These are phyloP conservation scores for Helianthus tuberosus DNA, from an alignment of 129 eudicot species.

Conservation along the genomic window DNA sequence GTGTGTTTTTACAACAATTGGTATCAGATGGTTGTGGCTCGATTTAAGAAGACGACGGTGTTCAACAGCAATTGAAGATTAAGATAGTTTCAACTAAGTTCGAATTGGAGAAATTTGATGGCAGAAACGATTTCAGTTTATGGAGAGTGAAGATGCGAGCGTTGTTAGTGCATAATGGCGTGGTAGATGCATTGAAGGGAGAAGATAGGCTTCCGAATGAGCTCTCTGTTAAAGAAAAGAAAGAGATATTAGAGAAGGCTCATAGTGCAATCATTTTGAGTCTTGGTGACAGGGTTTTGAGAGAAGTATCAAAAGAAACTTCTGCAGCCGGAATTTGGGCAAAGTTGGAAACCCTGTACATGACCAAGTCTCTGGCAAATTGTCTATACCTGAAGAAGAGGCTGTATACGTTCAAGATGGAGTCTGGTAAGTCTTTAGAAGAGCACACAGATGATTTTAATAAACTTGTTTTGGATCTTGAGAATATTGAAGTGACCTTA, in stretches of 20 bases:
- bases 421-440: background rate
- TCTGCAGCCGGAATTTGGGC: background rate
- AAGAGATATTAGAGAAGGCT: background rate
- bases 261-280: background rate
- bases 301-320: background rate
- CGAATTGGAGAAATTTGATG: too few relatives aligned
- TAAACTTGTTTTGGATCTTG: background rate
- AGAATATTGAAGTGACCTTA: background rate
- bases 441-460: background rate
- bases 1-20: too few relatives aligned
- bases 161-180: too few relatives aligned
- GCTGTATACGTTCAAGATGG: background rate
- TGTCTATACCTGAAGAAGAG: background rate
- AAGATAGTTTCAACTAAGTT: too few relatives aligned
- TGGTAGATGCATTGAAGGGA: too few relatives aligned
- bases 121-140: too few relatives aligned
- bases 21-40: too few relatives aligned
- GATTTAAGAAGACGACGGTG: too few relatives aligned
- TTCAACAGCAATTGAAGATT: too few relatives aligned
- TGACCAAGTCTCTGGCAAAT: background rate
- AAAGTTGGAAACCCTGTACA: background rate
- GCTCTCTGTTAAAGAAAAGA: too few relatives aligned
- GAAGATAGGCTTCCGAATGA: too few relatives aligned
- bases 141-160: too few relatives aligned
- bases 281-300: background rate